A percentile compares a stretch with the other conserved stretches of the same genome.
phyloP scores from a whole-genome alignment of 257 asterid genomes.

The Avicennia marina region DNA sequence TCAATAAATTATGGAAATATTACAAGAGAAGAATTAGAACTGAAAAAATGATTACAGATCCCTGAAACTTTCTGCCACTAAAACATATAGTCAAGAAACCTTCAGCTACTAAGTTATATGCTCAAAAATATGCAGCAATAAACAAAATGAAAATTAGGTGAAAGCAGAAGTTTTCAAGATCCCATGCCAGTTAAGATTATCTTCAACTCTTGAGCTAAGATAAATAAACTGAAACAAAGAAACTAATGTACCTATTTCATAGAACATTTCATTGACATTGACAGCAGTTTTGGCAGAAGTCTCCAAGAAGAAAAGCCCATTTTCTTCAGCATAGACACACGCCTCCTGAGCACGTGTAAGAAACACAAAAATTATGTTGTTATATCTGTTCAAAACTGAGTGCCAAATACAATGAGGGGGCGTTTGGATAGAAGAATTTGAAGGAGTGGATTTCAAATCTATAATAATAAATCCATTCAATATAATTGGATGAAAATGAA shows the following conservation, averaged over 20 bases:
- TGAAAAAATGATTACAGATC: too few relatives aligned
- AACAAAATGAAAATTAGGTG: too few relatives aligned
- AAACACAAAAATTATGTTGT: constrained; percentile 12
- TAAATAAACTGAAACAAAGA: not conserved
- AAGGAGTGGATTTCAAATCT: too few relatives aligned
- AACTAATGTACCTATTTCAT: constrained; percentile 54
- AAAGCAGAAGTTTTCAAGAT: not conserved
- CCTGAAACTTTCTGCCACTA: too few relatives aligned
- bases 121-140: too few relatives aligned
- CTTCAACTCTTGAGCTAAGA: constrained; percentile 1
- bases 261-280: constrained; percentile 66
- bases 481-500: too few relatives aligned
- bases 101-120: too few relatives aligned
- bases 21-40: too few relatives aligned
- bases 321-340: constrained; percentile 62
- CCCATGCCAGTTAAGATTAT: not conserved
- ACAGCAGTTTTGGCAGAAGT: constrained; percentile 78
- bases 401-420: not conserved
- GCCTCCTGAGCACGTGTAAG: constrained; percentile 47
- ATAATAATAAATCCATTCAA: too few relatives aligned
- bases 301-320: constrained; percentile 75
- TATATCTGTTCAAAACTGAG: not conserved
- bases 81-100: too few relatives aligned
- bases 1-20: too few relatives aligned
- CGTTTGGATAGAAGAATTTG: too few relatives aligned